Percentiles rank a stretch among this genome's conserved stretches.
Evolutionary conservation across 225 moss, liverwort and hornwort species (phyloP).

Genomic region (Antitrichia curtipendula): DNA sequence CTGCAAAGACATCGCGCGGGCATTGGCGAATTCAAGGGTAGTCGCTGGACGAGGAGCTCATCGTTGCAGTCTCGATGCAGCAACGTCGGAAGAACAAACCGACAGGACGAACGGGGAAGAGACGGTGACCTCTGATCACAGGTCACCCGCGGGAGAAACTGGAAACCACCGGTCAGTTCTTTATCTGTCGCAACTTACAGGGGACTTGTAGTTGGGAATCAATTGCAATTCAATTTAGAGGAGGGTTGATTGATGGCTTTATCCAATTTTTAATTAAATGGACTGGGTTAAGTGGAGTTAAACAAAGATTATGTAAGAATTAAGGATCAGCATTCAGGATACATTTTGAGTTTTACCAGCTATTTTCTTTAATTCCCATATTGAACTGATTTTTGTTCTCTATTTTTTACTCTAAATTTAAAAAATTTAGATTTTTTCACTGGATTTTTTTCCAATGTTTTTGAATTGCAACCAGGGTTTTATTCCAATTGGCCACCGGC

Average conservation of each 20-base stretch:
- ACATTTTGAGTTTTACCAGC: neutral
- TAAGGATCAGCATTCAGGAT: rapidly evolving
- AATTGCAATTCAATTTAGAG: neutral
- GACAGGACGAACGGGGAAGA: neutral
- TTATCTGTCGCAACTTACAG: neutral
- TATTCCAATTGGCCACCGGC: rapidly evolving
- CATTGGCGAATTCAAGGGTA: neutral
- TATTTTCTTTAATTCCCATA: neutral
- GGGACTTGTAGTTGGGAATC: neutral
- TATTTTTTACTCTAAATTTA: no score
- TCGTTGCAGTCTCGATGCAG: neutral
- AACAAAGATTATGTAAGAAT: neutral
- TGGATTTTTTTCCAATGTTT: rapidly evolving
- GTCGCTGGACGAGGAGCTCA: neutral
- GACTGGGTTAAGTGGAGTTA: neutral
- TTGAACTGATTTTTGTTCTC: neutral
- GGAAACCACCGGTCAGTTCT: neutral
- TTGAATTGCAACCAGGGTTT: rapidly evolving
- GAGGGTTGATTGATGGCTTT: neutral
- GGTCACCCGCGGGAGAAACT: neutral
- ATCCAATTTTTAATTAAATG: neutral
- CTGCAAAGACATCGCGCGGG: neutral
- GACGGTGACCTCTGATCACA: neutral
- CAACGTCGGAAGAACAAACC: neutral
- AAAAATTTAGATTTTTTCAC: neutral